A percentile compares a stretch with the other conserved stretches of the same genome.
phyloP scores from a whole-genome alignment of 345 rosid species.

The Crucihimalaya himalaica region DNA sequence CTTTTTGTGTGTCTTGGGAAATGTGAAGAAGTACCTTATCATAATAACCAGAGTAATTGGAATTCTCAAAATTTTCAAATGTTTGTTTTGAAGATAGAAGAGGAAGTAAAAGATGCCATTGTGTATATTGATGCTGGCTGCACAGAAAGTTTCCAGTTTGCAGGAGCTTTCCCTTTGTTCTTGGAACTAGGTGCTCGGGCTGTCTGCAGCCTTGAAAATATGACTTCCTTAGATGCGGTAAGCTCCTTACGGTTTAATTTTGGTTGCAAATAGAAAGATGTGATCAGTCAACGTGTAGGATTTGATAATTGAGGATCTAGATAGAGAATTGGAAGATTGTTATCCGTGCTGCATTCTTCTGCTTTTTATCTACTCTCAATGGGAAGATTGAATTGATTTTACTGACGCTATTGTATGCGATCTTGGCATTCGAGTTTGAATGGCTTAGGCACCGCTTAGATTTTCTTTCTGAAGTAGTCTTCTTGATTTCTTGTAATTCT shows the following conservation, averaged over 20 bases:
- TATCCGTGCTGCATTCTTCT: not conserved
- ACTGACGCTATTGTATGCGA: not conserved
- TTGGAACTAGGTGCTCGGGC: conserved; percentile 73
- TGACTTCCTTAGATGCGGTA: conserved; percentile 76
- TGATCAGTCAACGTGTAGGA: too few relatives aligned
- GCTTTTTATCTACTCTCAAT: not conserved
- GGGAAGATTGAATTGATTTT: not conserved
- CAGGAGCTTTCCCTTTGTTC: conserved; percentile 80
- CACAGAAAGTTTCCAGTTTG: conserved; percentile 85
- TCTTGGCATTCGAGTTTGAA: conserved; percentile 5
- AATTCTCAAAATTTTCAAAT: not conserved
- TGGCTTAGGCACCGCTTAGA: not conserved
- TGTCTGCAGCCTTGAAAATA: conserved; percentile 81
- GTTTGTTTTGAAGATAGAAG: conserved; percentile 54
- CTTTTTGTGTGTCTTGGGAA: not conserved
- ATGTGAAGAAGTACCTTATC: not conserved
- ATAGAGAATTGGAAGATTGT: not conserved
- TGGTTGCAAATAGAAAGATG: too few relatives aligned
- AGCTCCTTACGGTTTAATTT: conserved; percentile 31
- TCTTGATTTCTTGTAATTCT: not conserved
- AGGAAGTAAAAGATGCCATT: conserved; percentile 64
- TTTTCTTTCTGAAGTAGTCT: not conserved
- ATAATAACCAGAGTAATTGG: not conserved
- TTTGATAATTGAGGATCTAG: not conserved
- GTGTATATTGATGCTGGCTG: conserved; percentile 92